phyloP scores from a whole-genome alignment of 2,329 filamentous ascomycete genomes.

The Fonsecaea pedrosoi region DNA sequence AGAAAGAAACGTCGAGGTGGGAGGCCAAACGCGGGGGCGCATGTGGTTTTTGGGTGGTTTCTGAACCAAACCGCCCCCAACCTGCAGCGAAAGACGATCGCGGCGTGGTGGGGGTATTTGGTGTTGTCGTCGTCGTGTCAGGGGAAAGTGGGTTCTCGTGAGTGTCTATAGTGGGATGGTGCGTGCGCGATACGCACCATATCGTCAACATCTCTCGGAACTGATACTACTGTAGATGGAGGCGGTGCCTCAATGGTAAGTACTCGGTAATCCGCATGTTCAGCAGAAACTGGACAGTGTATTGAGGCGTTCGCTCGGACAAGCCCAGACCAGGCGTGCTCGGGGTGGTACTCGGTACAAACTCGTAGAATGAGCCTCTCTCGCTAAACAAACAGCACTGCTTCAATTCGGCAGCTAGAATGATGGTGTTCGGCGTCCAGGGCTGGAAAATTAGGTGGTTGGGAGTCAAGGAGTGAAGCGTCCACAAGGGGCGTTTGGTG shows the following conservation, averaged over 20 bases:
- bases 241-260: no score
- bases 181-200: no score
- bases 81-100: not conserved
- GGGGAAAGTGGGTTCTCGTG: not conserved
- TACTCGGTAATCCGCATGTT: no score
- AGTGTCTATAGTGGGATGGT: no score
- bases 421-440: not conserved
- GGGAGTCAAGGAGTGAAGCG: not conserved
- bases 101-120: not conserved
- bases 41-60: not conserved
- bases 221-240: no score
- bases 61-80: not conserved
- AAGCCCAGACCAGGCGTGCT: no score
- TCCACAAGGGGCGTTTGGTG: not conserved
- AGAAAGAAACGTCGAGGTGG: not conserved
- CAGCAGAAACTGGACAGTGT: no score
- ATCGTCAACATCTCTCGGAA: no score
- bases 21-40: not conserved
- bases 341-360: no score
- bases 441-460: not conserved
- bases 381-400: not conserved
- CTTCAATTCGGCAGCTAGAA: not conserved
- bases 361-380: not conserved
- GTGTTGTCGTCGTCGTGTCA: not conserved
- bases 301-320: no score